These are phyloP conservation scores for Neurospora sp. DNA, from an alignment of 2,329 filamentous ascomycete genomes.

Conservation along the genomic window DNA sequence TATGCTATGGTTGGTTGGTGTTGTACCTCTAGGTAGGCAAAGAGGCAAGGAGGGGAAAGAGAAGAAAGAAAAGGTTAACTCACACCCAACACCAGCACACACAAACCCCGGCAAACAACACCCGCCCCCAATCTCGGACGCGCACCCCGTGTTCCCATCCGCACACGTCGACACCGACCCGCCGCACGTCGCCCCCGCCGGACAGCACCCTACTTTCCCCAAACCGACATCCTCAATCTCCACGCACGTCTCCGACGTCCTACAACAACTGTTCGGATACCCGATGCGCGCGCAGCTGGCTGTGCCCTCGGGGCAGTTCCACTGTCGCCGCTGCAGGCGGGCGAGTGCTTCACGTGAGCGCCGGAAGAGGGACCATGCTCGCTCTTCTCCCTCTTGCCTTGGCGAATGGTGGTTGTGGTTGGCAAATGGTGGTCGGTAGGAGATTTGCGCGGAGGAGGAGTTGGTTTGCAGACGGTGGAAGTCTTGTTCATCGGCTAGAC, in stretches of 20 bases:
- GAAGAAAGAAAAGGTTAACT: conserved; percentile 23
- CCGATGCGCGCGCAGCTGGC: conserved; percentile 54
- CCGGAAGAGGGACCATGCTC: conserved; percentile 25
- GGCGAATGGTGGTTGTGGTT: conserved; percentile 11
- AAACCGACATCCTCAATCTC: conserved; percentile 50
- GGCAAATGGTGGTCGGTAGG: conserved; percentile 42
- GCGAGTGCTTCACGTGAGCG: conserved; percentile 37
- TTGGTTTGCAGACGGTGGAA: conserved; percentile 22
- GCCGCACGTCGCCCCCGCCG: conserved; percentile 51
- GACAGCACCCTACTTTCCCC: conserved; percentile 68
- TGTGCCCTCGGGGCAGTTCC: conserved; percentile 58
- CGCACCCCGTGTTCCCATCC: conserved; percentile 54
- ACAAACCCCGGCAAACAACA: conserved; percentile 66
- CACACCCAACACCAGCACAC: conserved; percentile 63
- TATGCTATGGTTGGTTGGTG: not conserved
- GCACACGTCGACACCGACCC: conserved; percentile 54
- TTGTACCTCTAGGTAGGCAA: not conserved
- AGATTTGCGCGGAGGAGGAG: conserved; percentile 24
- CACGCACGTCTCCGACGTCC: conserved; percentile 55
- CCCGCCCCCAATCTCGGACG: conserved; percentile 56
- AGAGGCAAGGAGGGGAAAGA: not conserved
- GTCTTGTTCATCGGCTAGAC: conserved; percentile 22
- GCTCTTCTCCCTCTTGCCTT: conserved; percentile 7
- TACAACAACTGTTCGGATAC: conserved; percentile 64
- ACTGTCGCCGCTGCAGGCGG: conserved; percentile 46